Evolutionary conservation across 805 yeast genomes (phyloP).

Genomic region (Kuraishia floccosa): DNA sequence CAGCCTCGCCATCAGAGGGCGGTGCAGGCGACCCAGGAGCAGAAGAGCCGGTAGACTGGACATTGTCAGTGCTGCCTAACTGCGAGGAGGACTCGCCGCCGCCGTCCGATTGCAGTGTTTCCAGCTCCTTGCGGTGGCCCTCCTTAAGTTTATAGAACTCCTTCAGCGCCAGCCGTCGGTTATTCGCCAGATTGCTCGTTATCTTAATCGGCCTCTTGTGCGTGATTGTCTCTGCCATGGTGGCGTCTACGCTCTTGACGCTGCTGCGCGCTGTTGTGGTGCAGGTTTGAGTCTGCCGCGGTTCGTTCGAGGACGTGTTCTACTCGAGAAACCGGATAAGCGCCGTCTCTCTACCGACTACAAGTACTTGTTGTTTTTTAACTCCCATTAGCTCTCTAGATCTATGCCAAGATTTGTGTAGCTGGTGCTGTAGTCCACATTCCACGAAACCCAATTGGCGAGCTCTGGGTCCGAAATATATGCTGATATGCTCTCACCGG

Average conservation of each 20-base stretch:
- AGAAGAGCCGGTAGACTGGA: background rate
- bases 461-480: conserved; percentile 7
- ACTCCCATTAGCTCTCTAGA: no score
- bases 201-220: conserved; percentile 10
- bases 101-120: background rate
- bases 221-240: conserved; percentile 11
- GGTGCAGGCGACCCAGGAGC: background rate
- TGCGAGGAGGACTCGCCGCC: background rate
- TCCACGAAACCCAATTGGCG: conserved; percentile 12
- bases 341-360: no score
- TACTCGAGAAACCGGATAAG: background rate
- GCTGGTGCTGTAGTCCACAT: conserved; percentile 13
- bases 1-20: background rate
- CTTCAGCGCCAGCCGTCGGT: conserved; percentile 27
- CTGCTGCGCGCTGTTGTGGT: no score
- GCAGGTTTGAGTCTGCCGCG: background rate
- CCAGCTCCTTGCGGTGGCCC: conserved; percentile 10
- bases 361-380: no score
- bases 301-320: background rate
- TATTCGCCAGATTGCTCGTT: conserved; percentile 10
- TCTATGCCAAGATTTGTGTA: conserved; percentile 5
- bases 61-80: background rate
- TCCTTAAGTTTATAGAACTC: conserved; percentile 28
- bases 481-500: conserved; percentile 7
- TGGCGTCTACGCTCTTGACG: no score